These are phyloP conservation scores for Hyaloscypha bicolor DNA, from an alignment of 495 filamentous ascomycete genomes.

Conservation along the genomic window DNA sequence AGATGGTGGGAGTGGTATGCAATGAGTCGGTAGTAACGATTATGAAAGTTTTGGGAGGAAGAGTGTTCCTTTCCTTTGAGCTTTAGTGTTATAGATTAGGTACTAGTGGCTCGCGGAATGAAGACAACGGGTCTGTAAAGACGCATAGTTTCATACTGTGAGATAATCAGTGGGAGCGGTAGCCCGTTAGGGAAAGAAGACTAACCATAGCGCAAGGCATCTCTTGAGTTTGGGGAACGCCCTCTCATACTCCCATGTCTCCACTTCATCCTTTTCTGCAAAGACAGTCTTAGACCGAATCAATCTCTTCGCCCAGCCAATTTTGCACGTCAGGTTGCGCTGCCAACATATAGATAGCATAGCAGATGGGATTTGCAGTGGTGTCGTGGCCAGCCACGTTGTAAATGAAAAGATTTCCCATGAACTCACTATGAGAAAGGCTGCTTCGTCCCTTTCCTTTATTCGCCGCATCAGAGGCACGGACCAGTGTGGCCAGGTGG, in stretches of 20 bases:
- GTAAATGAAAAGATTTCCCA: conserved; percentile 57
- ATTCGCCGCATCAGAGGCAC: conserved; percentile 23
- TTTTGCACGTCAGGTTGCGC: conserved; percentile 49
- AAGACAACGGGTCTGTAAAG: conserved; percentile 48
- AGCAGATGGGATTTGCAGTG: conserved; percentile 52
- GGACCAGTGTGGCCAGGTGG: conserved; percentile 43
- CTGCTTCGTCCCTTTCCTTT: conserved; percentile 8
- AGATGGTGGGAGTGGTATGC: conserved; percentile 33
- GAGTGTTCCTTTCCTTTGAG: conserved; percentile 25
- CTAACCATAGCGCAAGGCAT: conserved; percentile 46
- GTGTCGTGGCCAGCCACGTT: conserved; percentile 59
- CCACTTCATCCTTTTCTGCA: not conserved
- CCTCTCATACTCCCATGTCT: conserved; percentile 34
- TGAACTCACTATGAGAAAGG: conserved; percentile 39
- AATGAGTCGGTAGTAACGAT: conserved; percentile 33
- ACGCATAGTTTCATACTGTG: conserved; percentile 53
- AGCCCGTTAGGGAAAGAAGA: not conserved
- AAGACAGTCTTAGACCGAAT: conserved; percentile 31
- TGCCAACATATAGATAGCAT: conserved; percentile 50
- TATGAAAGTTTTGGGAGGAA: conserved; percentile 38
- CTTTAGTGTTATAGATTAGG: conserved; percentile 31
- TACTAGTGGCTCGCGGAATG: conserved; percentile 42
- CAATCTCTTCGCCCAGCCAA: conserved; percentile 50
- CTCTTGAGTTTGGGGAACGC: conserved; percentile 48
- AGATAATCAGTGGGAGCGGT: not conserved